Percentiles rank a stretch among this genome's conserved stretches.
phyloP scores from a whole-genome alignment of 768 basidiomycete species.

The Boletus pseudopeckii region DNA sequence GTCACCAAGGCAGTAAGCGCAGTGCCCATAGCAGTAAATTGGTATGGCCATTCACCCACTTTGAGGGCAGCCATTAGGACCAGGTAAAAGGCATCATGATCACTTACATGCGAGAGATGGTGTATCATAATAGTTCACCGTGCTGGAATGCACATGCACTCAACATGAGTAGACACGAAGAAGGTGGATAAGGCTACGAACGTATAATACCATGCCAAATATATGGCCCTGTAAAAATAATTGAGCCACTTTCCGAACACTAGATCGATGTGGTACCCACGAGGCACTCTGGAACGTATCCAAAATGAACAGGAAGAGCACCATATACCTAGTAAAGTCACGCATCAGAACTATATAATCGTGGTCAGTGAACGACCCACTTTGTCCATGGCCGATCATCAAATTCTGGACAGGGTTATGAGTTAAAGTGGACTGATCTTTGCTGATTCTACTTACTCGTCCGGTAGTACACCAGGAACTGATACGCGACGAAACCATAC shows the following conservation, averaged over 20 bases:
- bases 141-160: background rate
- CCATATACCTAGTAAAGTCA: conserved; percentile 10
- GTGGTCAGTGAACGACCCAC: background rate
- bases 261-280: conserved; percentile 5
- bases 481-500: conserved; percentile 42
- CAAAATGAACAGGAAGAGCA: conserved; percentile 17
- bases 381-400: conserved; percentile 11
- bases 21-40: conserved; percentile 47
- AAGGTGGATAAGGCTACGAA: background rate
- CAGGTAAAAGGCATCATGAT: background rate
- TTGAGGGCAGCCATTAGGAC: background rate
- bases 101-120: conserved; percentile 4
- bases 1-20: conserved; percentile 46
- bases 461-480: conserved; percentile 39
- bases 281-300: conserved; percentile 19
- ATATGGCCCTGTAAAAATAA: conserved; percentile 9
- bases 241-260: background rate
- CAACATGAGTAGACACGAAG: background rate
- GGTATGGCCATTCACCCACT: conserved; percentile 47
- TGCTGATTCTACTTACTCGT: conserved; percentile 1
- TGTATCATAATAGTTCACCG: conserved; percentile 14
- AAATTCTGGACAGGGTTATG: conserved; percentile 3
- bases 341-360: background rate
- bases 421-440: background rate
- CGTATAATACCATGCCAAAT: conserved; percentile 20